Evolutionary conservation across 768 basidiomycete species (phyloP).

Genomic region (Brasilioporus rufonigricans): DNA sequence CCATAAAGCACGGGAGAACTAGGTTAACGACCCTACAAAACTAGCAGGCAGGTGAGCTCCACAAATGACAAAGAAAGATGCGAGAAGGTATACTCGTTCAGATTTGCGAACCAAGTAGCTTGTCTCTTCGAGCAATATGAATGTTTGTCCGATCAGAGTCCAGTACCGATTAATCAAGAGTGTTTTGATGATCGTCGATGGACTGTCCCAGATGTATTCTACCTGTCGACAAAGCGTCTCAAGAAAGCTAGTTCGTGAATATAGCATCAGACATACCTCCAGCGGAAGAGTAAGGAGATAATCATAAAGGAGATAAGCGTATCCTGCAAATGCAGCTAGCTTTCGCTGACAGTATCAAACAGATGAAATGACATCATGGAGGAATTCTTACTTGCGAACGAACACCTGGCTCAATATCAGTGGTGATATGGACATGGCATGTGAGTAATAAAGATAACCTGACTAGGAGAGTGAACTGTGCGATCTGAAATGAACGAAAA

Average conservation of each 20-base stretch:
- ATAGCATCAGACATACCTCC: slow-evolving; percentile 18
- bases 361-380: not conserved
- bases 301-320: slow-evolving; percentile 22
- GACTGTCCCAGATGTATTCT: slow-evolving; percentile 15
- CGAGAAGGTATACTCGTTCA: slow-evolving; percentile 5
- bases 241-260: not conserved
- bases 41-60: not conserved
- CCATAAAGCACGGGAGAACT: not conserved
- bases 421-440: slow-evolving; percentile 14
- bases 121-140: slow-evolving; percentile 21
- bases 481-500: too few species aligned
- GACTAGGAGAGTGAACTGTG: too few species aligned
- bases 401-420: slow-evolving; percentile 4
- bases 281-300: slow-evolving; percentile 26
- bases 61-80: not conserved
- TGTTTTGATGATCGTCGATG: slow-evolving; percentile 12
- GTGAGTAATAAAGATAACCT: too few species aligned
- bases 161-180: slow-evolving; percentile 19
- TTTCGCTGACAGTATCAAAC: slow-evolving; percentile 2
- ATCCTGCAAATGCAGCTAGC: slow-evolving; percentile 13
- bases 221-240: slow-evolving; percentile 10
- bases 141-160: slow-evolving; percentile 18
- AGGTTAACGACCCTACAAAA: slow-evolving; percentile 12
- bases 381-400: slow-evolving; percentile 17
- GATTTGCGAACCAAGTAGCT: slow-evolving; percentile 19